Base-by-base conservation (phyloP, 75 land plant genomes). In the Pinus tabuliformis region DNA sequence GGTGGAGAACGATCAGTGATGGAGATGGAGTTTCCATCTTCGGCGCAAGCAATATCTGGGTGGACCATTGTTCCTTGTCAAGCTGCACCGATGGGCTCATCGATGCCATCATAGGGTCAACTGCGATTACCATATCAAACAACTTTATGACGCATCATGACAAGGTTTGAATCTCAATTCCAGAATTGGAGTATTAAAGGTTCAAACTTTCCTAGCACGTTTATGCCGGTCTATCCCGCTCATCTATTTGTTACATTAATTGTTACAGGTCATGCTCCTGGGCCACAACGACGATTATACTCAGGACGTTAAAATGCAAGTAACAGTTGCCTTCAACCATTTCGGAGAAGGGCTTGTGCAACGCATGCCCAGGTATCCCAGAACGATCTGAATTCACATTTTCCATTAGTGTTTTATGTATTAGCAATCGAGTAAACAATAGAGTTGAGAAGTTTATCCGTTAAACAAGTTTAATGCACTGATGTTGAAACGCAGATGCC, bases 81-180 rank as follows among this genome's bases (percentile, higher is more conserved):
- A 86, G 83, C 59, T 89, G 92, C 60, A 87, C 90, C 4, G 95
- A 94, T 75, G 95, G 95, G 5, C 86, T 94, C 28, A 70, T 94
- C 56, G 97, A 92, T 73, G 97, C 89, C 49, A 74, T 93, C 64
- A 84, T 89, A 83, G 92, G 86, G 0, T 93, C 96, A 9, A 92
- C 90, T n/a, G 85, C 85, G 45, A 86, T 93, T 62, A 89, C 96
- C 66, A 85, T 93, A 49, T 89, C 96, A 62, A 93, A 93, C 84
- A 91, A 83, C 78, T 86, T 86, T 84, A 91, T 93, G 84, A 89
- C 90, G 64, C 88, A 93, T 76, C 96, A 93, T 81, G 89, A 93
- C 75, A 93, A 91, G 91, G 91, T 88, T 74, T 52, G 75, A 12
- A 5, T 16, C 52, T 11, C 16, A 22, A 18, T 5, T 33, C 36